Percentiles rank a stretch among this genome's conserved stretches.
Conservation (phyloP, 352 stramenopile genomes). For the Pythium utonaiense region DNA sequence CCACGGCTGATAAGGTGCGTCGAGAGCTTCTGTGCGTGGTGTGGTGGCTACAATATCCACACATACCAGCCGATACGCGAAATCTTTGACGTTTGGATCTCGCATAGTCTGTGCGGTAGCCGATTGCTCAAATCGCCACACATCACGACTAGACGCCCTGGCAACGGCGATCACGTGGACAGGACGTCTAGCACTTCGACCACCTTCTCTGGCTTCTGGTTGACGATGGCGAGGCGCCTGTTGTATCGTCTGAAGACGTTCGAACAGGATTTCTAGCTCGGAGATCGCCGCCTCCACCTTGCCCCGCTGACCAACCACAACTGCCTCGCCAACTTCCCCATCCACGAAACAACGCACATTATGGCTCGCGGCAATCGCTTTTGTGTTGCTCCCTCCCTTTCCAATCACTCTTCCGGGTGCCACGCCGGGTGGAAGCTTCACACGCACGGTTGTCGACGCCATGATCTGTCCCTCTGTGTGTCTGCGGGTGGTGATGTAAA, state of each 20-base stretch:
- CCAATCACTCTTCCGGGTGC: not conserved
- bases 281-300: not conserved
- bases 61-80: not conserved
- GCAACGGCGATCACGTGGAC: not conserved
- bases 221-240: not conserved
- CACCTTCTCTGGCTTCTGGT: not conserved
- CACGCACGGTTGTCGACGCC: not conserved
- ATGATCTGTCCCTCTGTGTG: too few species aligned
- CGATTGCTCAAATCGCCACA: not conserved
- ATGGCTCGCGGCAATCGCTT: not conserved
- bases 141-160: not conserved
- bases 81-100: not conserved
- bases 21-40: too few species aligned
- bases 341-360: not conserved
- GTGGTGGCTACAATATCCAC: not conserved
- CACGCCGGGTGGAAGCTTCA: not conserved
- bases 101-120: too few species aligned
- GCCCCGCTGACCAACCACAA: not conserved
- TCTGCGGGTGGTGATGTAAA: too few species aligned
- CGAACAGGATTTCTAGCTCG: not conserved
- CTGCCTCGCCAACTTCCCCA: not conserved
- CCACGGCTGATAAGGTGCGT: not conserved
- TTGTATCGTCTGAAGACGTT: not conserved
- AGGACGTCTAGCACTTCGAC: not conserved
- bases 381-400: not conserved